Evolutionary conservation across 441 rosid genomes (phyloP).

Genomic region (Breynia disticha): DNA sequence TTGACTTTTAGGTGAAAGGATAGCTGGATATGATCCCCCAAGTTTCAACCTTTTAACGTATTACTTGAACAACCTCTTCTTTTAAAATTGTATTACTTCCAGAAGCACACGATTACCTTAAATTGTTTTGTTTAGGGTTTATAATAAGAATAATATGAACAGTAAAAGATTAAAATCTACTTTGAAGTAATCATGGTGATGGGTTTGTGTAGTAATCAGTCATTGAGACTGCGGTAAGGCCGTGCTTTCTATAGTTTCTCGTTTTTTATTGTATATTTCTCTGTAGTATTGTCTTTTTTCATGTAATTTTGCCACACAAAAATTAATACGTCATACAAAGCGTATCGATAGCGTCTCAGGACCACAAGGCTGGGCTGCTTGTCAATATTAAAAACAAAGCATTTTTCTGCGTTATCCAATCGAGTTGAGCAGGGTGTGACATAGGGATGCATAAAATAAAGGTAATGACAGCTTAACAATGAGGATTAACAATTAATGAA

Average conservation of each 20-base stretch:
- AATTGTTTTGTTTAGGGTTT: too few relatives aligned
- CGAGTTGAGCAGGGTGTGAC: constrained; percentile 4
- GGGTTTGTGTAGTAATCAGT: too few relatives aligned
- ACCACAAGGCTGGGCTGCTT: not conserved
- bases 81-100: too few relatives aligned
- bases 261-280: too few relatives aligned
- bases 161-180: too few relatives aligned
- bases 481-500: constrained; percentile 2
- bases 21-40: constrained; percentile 16
- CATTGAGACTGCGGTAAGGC: too few relatives aligned
- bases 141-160: too few relatives aligned
- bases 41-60: constrained; percentile 1
- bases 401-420: constrained; percentile 11
- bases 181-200: too few relatives aligned
- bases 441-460: constrained; percentile 8
- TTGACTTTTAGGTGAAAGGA: constrained; percentile 22
- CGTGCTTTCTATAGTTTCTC: too few relatives aligned
- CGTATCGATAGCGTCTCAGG: constrained; percentile 3
- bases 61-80: not conserved
- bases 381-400: not conserved
- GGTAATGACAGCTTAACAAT: constrained; percentile 15
- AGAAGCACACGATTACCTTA: too few relatives aligned
- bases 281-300: too few relatives aligned
- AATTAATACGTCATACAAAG: not conserved
- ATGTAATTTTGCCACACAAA: too few relatives aligned